Conservation (phyloP, 176 grass and related monocot genomes). For the Hyparrhenia diplandra region DNA sequence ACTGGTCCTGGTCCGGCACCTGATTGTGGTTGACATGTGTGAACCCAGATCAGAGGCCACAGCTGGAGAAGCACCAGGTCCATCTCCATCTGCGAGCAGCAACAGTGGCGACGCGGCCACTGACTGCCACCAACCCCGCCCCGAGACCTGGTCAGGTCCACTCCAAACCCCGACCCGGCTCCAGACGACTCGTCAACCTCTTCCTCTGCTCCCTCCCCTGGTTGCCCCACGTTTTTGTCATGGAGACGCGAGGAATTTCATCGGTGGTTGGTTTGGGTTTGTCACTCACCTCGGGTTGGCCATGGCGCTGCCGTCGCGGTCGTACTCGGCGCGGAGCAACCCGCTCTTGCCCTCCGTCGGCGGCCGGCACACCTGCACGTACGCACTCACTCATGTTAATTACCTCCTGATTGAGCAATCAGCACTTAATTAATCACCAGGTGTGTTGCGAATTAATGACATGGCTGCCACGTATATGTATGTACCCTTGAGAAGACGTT, state of each 20-base stretch:
- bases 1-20: neutral
- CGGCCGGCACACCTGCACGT: constrained; percentile 65
- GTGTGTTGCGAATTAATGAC: too few relatives aligned
- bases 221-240: too few relatives aligned
- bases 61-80: neutral
- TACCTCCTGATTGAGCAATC: too few relatives aligned
- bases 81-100: too few relatives aligned
- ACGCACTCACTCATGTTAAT: too few relatives aligned
- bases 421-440: too few relatives aligned
- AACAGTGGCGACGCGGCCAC: neutral
- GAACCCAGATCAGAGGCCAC: neutral
- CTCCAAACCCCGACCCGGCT: neutral
- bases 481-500: constrained; percentile 69
- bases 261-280: too few relatives aligned
- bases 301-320: constrained; percentile 40
- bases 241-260: too few relatives aligned
- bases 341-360: constrained; percentile 81
- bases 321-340: constrained; percentile 78
- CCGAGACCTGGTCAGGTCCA: constrained; percentile 15
- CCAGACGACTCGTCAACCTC: neutral
- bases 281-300: constrained; percentile 49
- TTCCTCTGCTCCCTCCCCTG: too few relatives aligned
- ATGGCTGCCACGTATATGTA: neutral
- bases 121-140: neutral
- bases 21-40: neutral